phyloP scores from a whole-genome alignment of 345 rosid genomes.

The Camelina hispida region DNA sequence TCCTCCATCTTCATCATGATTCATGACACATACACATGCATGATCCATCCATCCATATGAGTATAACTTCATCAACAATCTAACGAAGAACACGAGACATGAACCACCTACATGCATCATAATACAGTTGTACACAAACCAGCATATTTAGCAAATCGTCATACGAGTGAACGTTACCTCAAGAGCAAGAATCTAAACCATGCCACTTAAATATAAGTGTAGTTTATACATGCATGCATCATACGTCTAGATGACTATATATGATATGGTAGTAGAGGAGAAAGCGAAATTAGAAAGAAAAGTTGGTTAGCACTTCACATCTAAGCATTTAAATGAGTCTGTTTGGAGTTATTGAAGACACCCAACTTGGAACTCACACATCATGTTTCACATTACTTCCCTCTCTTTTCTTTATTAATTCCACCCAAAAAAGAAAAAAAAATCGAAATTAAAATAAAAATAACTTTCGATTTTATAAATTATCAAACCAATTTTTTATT shows the following conservation, averaged over 20 bases:
- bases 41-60: constrained; percentile 10
- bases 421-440: constrained; percentile 10
- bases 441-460: constrained; percentile 4
- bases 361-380: constrained; percentile 47
- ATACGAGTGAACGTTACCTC: no score
- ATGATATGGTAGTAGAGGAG: constrained; percentile 10
- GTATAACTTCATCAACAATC: not conserved
- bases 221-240: constrained; percentile 13
- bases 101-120: not conserved
- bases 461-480: constrained; percentile 17
- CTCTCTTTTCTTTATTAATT: not conserved
- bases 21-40: constrained; percentile 2
- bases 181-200: no score
- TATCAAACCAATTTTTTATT: constrained; percentile 4
- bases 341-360: constrained; percentile 46
- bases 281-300: constrained; percentile 29
- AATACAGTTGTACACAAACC: not conserved
- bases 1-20: constrained; percentile 28
- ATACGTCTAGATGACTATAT: not conserved
- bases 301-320: constrained; percentile 46
- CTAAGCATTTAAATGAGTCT: constrained; percentile 48
- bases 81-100: not conserved
- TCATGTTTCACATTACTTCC: constrained; percentile 42
- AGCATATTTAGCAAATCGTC: no score
- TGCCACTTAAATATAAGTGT: no score